Evolutionary conservation across 75 land plant genomes (phyloP), one percentile per base, ranked within the genome.

Genomic region (Picea glauca): DNA sequence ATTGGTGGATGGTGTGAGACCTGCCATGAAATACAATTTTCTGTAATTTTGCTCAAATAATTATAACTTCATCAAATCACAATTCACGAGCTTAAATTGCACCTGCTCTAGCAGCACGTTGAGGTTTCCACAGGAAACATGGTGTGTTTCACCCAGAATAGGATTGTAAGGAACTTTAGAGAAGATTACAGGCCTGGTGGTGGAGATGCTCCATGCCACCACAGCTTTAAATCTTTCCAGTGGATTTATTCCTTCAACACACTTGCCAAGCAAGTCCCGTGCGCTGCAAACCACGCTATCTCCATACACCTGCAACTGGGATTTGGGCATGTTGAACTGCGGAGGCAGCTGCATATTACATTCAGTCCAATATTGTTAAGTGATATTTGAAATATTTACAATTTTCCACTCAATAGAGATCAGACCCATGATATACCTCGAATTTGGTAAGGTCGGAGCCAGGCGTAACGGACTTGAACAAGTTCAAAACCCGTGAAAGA

Each of bases 1-100:
- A 96, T 84, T 21, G 98, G 94, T 15, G 98, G 98, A 77, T 94
- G 98, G 88, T 96, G 98, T 3, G 97, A 96, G 5, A 94, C 97
- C 98, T 96, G 80, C 60, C 54, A n/a, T 38, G 23, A 66, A 62
- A 20, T 20, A 62, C n/a, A 62, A 50, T 50, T 2, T 40, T 40
- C 1, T 40, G 43, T 40, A 40, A 40, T 40, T 50, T 50, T 1
- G 13, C 11, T 50, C 12, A 50, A 50, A 50, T 50, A 8, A 9
- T 50, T 50, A 50, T 11, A 50, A 0, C 12, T 40, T 78, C 13
- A 68, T 43, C 50, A 5, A 78, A 54, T 8, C 13, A 75, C 2
- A 40, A 30, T 21, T 7, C 21, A 14, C 5, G 15, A 31, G 46
- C 3, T 21, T 59, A 54, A 30, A 8, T 13, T 1, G 14, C 62